Evolutionary conservation across 176 grass and related monocot species (phyloP), one percentile per base, ranked within the genome.

Genomic region (Panicum miliaceum): DNA sequence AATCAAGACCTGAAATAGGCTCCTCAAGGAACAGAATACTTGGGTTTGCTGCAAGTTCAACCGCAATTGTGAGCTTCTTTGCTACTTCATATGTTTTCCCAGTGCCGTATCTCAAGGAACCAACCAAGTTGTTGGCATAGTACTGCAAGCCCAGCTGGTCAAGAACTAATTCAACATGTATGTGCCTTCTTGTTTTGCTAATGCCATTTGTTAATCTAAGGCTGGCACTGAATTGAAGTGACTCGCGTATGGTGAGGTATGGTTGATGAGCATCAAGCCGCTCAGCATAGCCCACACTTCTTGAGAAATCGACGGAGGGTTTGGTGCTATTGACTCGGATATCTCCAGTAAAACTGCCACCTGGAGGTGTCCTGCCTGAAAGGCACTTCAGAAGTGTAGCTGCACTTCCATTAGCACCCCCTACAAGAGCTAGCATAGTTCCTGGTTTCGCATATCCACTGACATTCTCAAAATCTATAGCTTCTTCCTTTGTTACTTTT

Each of bases 31-130:
- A 83, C 8, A 83, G 53, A 74, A 74, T 62, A 74, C 81, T 83
- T 73, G 81, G 81, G 68, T 83, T 83, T 34, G 81, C 68, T 46
- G 68, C 81, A 16, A 83, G 81, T 59, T 83, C 81, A 22, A 83
- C 81, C 14, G 81, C 81, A 41, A 83, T 74, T 37, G 81, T 83
- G 19, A 83, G 66, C 68, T 83, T 74, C 54, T 83, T 83, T 64
- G 66, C 68, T 60, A 83, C 54, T 73, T 83, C 81, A 64, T 63
- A 83, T 22, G 81, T 83, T 83, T 83, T 73, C 20, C 68, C 81
- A 14, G 68, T 83, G 19, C 66, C 81, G 52, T 52, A 50, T 57
- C 50, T 75, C 73, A 75, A 34, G 50, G 73, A 75, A 64, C 53
- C 53, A 77, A 77, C 53, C 74, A 77, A 40, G 12, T 77, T 37